Base-by-base conservation (phyloP, 371 early-diverging fungal genomes). In the Mucor plumbeus region DNA sequence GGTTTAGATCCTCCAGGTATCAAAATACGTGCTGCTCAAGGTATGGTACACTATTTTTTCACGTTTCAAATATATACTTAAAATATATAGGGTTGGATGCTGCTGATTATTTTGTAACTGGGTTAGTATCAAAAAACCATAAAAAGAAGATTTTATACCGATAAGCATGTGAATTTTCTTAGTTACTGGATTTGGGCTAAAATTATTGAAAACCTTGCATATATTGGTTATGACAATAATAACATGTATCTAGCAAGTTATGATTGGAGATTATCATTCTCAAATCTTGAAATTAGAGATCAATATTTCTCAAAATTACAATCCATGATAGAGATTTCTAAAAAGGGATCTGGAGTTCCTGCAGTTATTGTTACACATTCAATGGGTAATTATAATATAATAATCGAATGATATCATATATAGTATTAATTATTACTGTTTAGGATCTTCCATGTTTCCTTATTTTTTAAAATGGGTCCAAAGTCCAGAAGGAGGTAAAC, bases 391-490 rank as follows among this genome's bases (percentile, higher is more conserved):
- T 33, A 6, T 26, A 54, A 35, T 15, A 47, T 34, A 54, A 35
- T 6, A 10, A 59, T 14, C 41, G 7, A 26, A 41, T 21, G 11
- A 38, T 36, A 36, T n/a, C 43, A 15, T 59, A 26, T 15, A 10
- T 17, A 21, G 17, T 56, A 36, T 50, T 55, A 5, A 33, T 34
- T n/a, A 43, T n/a, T 38, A 11, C 50, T 21, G 21, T 21, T 50
- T 59, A 61, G 70, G 70, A 35, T 76, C 87, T 3, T 76, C 82
- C 41, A 86, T 97, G 9, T 79, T 90, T 57, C 87, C 87, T 36
- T 94, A 97, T 76, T 97, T 98, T 75, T 83, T 97, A 61, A 92
- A 93, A 59, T 98, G 98, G 98, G 96, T 91, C 0, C 90, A 92
- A 71, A 86, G 88, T 19, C 71, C 78, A 15, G 17, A 72, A 4